Conservation (phyloP, 1,139 yeast genomes). For the Petasospora rhodanensis region DNA sequence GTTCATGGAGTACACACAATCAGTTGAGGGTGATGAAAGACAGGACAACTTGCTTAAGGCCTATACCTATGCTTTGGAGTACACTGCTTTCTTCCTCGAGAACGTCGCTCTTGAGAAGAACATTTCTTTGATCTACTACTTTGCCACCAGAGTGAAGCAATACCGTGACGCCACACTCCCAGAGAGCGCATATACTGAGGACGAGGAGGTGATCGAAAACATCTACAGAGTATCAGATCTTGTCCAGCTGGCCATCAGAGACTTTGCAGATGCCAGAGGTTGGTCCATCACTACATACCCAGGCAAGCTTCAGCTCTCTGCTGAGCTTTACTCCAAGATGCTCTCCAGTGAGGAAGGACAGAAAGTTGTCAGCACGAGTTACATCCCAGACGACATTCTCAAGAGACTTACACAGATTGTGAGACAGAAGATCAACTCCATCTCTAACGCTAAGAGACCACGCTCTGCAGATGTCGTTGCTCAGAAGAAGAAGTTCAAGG, state of each 20-base stretch:
- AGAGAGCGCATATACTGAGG: slow-evolving; percentile 32
- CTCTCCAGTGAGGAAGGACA: slow-evolving; percentile 32
- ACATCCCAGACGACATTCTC: slow-evolving; percentile 39
- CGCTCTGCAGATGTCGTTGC: slow-evolving; percentile 13
- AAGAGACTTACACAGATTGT: slow-evolving; percentile 24
- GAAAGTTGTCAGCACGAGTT: slow-evolving; percentile 39
- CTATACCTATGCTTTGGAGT: slow-evolving; percentile 49
- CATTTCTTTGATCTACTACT: slow-evolving; percentile 66
- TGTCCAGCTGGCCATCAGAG: slow-evolving; percentile 61
- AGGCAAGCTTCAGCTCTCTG: slow-evolving; percentile 63
- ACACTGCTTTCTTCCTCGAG: slow-evolving; percentile 56
- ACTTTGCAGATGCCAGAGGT: slow-evolving; percentile 48
- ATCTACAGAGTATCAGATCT: slow-evolving; percentile 71
- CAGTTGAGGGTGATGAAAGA: slow-evolving; percentile 18
- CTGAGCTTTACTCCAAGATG: slow-evolving; percentile 62
- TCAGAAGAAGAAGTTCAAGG: slow-evolving; percentile 23
- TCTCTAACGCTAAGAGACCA: slow-evolving; percentile 11
- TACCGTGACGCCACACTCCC: slow-evolving; percentile 56
- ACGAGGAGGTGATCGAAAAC: slow-evolving; percentile 28
- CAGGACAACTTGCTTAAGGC: slow-evolving; percentile 32
- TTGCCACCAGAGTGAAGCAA: slow-evolving; percentile 78
- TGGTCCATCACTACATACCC: slow-evolving; percentile 85
- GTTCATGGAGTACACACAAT: slow-evolving; percentile 41
- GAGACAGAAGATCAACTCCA: slow-evolving; percentile 19
- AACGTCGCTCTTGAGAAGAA: slow-evolving; percentile 63